Base-by-base conservation (phyloP, 228 moss, liverwort and hornwort genomes). In the Sphagnum fallax region DNA sequence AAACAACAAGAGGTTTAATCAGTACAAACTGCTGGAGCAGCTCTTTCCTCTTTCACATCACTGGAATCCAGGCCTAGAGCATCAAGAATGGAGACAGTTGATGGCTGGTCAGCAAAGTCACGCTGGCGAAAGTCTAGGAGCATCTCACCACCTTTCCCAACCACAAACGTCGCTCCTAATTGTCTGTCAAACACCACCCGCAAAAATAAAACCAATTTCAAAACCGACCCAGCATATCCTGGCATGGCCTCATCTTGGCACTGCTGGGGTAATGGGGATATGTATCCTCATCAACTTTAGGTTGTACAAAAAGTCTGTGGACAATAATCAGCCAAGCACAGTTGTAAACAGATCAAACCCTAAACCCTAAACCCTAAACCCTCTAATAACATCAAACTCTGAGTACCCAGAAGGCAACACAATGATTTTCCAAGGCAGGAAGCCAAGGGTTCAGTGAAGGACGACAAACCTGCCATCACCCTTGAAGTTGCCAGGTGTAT, bases 161-260 rank as follows among this genome's bases (percentile, higher is more conserved):
- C 77, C 73, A 96, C 88, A 74, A 96, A 91, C 4, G 96, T 96
- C 4, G 84, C 96, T 84, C 93, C 91, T 50, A 95, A 68, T 84
- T 95, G 95, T 77, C 95, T 95, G 79, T 63, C 75, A 52, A 52
- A 10, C 16, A 10, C 65, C 0, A 2, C 32, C 32, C 32, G 2
- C 32, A 1, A 1, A 32, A 32, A 32, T 16, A 18, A 51, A 52
- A 63, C 51, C 3, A 52, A 4, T 53, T 11, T 60, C 15, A 13
- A 52, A 18, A 51, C 5, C 10, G 13, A 55, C 15, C 50, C 12
- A 4, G 58, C 13, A 5, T 11, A 13, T n/a, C 32, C 4, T 0
- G 69, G 47, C 47, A 4, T 49, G 61, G 13, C 5, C 10, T 2
- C 10, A 53, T 47, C 6, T 8, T 52, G 10, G 18, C n/a, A 52